Evolutionary conservation across 495 filamentous ascomycete genomes (phyloP).

Genomic region (Podospora anserina): DNA sequence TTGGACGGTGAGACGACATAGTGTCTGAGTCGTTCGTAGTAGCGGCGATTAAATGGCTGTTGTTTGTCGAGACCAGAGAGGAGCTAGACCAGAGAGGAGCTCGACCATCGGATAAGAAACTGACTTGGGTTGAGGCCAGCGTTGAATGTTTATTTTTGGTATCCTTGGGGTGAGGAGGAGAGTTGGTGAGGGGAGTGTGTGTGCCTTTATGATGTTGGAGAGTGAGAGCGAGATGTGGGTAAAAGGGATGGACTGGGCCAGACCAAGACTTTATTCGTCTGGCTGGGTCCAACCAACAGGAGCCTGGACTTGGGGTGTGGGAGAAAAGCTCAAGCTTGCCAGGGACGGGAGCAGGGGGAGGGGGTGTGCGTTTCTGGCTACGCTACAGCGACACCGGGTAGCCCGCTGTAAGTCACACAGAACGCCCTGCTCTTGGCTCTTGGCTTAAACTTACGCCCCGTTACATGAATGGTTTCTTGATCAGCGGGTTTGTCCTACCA

Average conservation of each 20-base stretch:
- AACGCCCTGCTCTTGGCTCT: not conserved
- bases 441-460: not conserved
- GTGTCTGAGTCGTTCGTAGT: constrained; percentile 11
- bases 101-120: constrained; percentile 10
- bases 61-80: constrained; percentile 12
- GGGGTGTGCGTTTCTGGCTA: not conserved
- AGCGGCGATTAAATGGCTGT: constrained; percentile 2
- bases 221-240: constrained; percentile 1
- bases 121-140: not conserved
- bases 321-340: constrained; percentile 12
- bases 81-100: constrained; percentile 9
- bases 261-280: constrained; percentile 23
- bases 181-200: constrained; percentile 3
- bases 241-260: constrained; percentile 23
- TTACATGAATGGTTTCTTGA: not conserved
- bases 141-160: constrained; percentile 10
- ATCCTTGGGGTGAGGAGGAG: not conserved
- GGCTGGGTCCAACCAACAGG: constrained; percentile 14
- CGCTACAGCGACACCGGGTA: not conserved
- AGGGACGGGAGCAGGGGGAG: constrained; percentile 1
- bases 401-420: not conserved
- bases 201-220: constrained; percentile 1
- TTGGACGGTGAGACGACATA: constrained; percentile 38
- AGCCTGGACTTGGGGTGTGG: constrained; percentile 15
- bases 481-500: not conserved